A percentile compares a stretch with the other conserved stretches of the same genome.
Conservation (phyloP, 2,329 filamentous ascomycete genomes). For the Apiospora koreana region DNA sequence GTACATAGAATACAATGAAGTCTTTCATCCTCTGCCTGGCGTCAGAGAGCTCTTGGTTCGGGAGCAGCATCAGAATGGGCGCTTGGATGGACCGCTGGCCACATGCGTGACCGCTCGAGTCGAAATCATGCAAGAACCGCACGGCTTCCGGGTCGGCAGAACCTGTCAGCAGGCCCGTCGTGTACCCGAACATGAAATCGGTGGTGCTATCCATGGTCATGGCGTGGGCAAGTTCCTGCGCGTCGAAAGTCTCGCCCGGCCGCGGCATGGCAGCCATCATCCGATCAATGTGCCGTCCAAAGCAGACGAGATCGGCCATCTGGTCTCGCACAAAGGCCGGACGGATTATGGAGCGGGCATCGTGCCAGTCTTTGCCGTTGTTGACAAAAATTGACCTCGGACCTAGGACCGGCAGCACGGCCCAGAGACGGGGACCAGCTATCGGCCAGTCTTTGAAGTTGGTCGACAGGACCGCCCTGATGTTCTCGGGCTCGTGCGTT, state of each 20-base stretch:
- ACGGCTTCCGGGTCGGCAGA: too few species aligned
- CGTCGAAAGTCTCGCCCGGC: conserved; percentile 19
- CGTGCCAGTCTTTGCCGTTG: conserved; percentile 50
- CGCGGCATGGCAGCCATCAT: conserved; percentile 37
- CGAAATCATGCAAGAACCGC: conserved; percentile 18
- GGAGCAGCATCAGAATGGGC: too few species aligned
- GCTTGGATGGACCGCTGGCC: too few species aligned
- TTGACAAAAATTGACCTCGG: too few species aligned
- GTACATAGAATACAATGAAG: too few species aligned
- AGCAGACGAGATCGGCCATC: conserved; percentile 26
- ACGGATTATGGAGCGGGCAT: conserved; percentile 39
- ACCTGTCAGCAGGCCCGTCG: conserved; percentile 7
- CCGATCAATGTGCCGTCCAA: conserved; percentile 36
- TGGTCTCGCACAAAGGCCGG: conserved; percentile 36
- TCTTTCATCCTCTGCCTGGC: too few species aligned
- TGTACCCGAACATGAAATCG: conserved; percentile 28
- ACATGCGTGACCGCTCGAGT: conserved; percentile 13
- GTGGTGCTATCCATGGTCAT: conserved; percentile 27
- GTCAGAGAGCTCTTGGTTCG: too few species aligned
- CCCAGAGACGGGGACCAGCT: too few species aligned
- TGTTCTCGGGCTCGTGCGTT: too few species aligned
- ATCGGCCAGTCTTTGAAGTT: too few species aligned
- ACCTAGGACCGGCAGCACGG: too few species aligned
- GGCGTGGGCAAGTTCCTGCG: conserved; percentile 27
- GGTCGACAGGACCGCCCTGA: too few species aligned